Evolutionary conservation across 2,329 filamentous ascomycete species (phyloP).

Genomic region (Cryphonectria carpinicola): DNA sequence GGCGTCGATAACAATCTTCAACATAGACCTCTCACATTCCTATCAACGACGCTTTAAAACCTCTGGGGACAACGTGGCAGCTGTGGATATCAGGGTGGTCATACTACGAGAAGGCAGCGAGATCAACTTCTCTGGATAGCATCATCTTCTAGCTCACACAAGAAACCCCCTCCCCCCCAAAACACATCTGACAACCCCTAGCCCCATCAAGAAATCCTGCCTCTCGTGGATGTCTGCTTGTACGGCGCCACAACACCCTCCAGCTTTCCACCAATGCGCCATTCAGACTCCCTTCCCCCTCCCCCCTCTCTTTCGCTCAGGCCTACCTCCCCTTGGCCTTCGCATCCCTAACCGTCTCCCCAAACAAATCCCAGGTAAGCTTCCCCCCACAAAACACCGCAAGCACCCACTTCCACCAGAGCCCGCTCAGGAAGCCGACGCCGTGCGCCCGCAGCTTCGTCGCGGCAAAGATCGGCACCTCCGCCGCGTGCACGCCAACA

Average conservation of each 20-base stretch:
- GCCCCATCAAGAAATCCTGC: not conserved
- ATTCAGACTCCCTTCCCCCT: not conserved
- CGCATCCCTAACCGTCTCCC: conserved; percentile 7
- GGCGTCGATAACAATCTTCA: too few relatives aligned
- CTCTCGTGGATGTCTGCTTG: not conserved
- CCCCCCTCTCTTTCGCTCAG: not conserved
- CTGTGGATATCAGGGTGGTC: too few relatives aligned
- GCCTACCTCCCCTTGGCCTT: not conserved
- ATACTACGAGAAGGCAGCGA: too few relatives aligned
- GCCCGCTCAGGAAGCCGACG: conserved; percentile 18
- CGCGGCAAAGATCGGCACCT: conserved; percentile 25
- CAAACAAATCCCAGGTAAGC: conserved; percentile 20
- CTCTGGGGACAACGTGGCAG: too few relatives aligned
- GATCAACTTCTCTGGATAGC: too few relatives aligned
- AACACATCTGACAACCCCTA: too few relatives aligned
- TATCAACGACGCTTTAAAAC: too few relatives aligned
- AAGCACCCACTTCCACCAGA: conserved; percentile 23
- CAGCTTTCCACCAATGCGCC: not conserved
- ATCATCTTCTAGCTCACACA: not conserved
- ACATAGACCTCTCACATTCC: too few relatives aligned
- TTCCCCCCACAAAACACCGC: not conserved
- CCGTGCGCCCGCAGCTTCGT: conserved; percentile 24
- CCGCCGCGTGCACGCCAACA: not conserved
- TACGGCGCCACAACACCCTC: not conserved
- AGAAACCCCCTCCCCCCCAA: too few relatives aligned